Conservation (phyloP, 2,329 filamentous ascomycete genomes). For the Colletotrichum sp. region DNA sequence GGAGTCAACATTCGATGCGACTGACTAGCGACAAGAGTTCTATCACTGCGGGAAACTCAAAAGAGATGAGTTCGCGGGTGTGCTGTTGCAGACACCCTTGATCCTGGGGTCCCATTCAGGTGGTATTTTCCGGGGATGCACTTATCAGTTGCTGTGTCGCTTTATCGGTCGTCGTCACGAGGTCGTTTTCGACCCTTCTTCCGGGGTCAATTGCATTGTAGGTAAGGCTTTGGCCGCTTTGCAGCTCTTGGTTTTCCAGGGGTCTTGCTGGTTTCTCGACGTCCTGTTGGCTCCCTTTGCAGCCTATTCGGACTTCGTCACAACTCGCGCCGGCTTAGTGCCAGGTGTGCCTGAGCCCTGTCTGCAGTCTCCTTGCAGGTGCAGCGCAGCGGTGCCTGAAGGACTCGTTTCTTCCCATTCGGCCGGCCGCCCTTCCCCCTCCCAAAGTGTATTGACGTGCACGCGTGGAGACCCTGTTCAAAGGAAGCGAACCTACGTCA, state of each 20-base stretch:
- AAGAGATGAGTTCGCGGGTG: constrained; percentile 5
- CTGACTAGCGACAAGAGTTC: neutral
- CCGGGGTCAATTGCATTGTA: neutral
- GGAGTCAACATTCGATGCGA: neutral
- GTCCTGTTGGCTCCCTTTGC: constrained; percentile 6
- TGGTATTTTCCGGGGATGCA: constrained; percentile 16
- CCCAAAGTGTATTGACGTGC: constrained; percentile 9
- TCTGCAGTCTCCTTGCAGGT: constrained; percentile 6
- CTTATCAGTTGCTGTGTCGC: neutral
- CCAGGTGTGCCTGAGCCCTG: neutral
- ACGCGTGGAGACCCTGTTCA: constrained; percentile 13
- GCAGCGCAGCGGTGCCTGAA: neutral
- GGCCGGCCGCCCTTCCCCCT: neutral
- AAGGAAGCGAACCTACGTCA: neutral
- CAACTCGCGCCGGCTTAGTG: neutral
- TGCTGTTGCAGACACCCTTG: constrained; percentile 1
- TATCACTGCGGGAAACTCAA: neutral
- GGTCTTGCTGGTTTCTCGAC: neutral
- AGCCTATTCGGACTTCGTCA: constrained; percentile 1
- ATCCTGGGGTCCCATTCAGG: constrained; percentile 10
- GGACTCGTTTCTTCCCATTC: neutral
- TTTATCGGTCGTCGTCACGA: constrained; percentile 5
- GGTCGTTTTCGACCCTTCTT: neutral
- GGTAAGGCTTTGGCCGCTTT: neutral
- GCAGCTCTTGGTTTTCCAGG: neutral